These are phyloP conservation scores for Scleromitrula shiraiana DNA, from an alignment of 2,329 filamentous ascomycete species.

Conservation along the genomic window DNA sequence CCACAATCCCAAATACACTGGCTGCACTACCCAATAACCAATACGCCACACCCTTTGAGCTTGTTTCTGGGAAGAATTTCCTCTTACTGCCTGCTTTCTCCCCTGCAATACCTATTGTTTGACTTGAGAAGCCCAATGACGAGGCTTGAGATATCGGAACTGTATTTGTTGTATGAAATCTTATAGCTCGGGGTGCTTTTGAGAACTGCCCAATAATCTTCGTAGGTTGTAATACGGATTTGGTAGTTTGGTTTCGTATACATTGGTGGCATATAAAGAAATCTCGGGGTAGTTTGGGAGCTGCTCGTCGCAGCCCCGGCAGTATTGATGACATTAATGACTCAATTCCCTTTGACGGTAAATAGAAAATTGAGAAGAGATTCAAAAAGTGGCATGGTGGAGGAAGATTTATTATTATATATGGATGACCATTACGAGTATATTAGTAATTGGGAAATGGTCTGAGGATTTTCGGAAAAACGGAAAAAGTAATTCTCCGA, in stretches of 20 bases:
- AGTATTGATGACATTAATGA: slow-evolving; percentile 28
- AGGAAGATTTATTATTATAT: neutral
- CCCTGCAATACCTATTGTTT: slow-evolving; percentile 16
- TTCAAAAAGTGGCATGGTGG: neutral
- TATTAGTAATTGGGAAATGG: neutral
- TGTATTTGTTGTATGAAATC: slow-evolving; percentile 28
- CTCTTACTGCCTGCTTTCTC: neutral
- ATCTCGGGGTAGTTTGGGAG: slow-evolving; percentile 23
- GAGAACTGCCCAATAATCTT: slow-evolving; percentile 20
- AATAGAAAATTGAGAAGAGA: neutral
- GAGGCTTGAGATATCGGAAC: slow-evolving; percentile 11
- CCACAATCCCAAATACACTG: slow-evolving; percentile 93
- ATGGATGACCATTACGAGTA: neutral
- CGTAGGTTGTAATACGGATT: slow-evolving; percentile 1
- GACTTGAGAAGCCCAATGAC: slow-evolving; percentile 20
- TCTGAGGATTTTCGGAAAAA: neutral
- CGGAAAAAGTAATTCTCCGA: neutral
- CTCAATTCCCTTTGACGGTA: neutral
- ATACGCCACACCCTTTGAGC: slow-evolving; percentile 72
- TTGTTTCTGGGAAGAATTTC: slow-evolving; percentile 41
- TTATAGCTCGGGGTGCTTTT: slow-evolving; percentile 18
- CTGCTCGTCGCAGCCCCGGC: slow-evolving; percentile 23
- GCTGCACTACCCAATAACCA: slow-evolving; percentile 88
- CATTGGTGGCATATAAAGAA: slow-evolving; percentile 29
- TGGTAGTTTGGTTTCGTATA: slow-evolving; percentile 16